phyloP scores from a whole-genome alignment of 1,284 basidiomycete species.

The Boletus sp. region DNA sequence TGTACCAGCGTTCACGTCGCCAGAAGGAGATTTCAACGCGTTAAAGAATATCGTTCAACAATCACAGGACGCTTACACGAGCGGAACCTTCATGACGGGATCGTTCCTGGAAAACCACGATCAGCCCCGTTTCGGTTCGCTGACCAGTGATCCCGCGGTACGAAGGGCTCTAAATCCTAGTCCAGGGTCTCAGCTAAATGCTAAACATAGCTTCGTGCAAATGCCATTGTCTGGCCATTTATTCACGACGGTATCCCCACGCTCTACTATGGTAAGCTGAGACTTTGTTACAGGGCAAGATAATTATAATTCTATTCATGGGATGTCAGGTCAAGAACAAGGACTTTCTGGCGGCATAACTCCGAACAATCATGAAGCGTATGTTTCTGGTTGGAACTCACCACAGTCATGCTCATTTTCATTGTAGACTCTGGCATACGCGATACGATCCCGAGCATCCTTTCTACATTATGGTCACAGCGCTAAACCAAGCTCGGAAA shows the following conservation, averaged over 20 bases:
- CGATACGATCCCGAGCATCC: slow-evolving; percentile 47
- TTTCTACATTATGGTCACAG: slow-evolving; percentile 48
- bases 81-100: slow-evolving; percentile 51
- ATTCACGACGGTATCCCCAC: slow-evolving; percentile 62
- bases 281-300: too few species aligned
- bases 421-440: slow-evolving; percentile 53
- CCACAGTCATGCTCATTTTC: slow-evolving; percentile 1
- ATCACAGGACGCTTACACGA: slow-evolving; percentile 45
- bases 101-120: slow-evolving; percentile 83
- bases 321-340: slow-evolving; percentile 51
- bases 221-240: slow-evolving; percentile 48
- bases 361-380: slow-evolving; percentile 63
- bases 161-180: slow-evolving; percentile 33
- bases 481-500: slow-evolving; percentile 61
- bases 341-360: slow-evolving; percentile 50
- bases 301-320: neutral
- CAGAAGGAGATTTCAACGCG: slow-evolving; percentile 51
- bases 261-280: slow-evolving; percentile 56
- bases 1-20: slow-evolving; percentile 50
- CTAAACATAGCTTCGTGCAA: slow-evolving; percentile 39
- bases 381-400: neutral
- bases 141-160: slow-evolving; percentile 43
- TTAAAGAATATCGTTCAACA: slow-evolving; percentile 44
- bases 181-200: slow-evolving; percentile 15
- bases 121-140: slow-evolving; percentile 60